phyloP scores from a whole-genome alignment of 805 yeast species.

The Candida easanensis region DNA sequence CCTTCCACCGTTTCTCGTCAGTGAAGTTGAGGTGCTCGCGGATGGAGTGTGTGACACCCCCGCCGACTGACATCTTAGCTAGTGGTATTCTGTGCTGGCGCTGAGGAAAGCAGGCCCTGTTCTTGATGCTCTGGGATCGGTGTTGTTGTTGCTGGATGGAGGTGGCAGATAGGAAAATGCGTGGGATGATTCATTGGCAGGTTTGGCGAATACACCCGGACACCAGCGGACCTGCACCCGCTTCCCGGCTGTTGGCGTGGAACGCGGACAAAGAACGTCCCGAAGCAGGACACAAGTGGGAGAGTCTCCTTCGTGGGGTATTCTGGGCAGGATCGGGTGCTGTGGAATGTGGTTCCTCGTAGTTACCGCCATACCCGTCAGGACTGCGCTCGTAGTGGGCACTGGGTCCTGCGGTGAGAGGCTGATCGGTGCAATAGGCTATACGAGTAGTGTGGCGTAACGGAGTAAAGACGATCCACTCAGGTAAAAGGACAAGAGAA shows the following conservation, averaged over 20 bases:
- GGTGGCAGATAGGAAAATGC: background rate
- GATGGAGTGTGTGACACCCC: slow-evolving; percentile 39
- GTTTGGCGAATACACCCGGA: slow-evolving; percentile 2
- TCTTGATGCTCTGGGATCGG: background rate
- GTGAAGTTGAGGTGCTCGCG: slow-evolving; percentile 61
- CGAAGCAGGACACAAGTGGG: too few relatives aligned
- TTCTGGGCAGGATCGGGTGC: too few relatives aligned
- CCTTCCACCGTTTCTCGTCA: slow-evolving; percentile 85
- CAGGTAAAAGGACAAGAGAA: too few relatives aligned
- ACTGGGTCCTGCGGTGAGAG: too few relatives aligned
- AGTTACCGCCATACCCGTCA: too few relatives aligned
- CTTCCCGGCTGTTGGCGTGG: background rate
- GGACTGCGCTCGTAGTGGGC: too few relatives aligned
- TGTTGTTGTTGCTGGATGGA: slow-evolving; percentile 1
- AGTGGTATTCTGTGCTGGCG: background rate
- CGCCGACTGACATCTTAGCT: slow-evolving; percentile 1
- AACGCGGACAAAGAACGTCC: too few relatives aligned
- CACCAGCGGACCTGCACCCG: slow-evolving; percentile 2
- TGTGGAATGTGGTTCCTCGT: too few relatives aligned
- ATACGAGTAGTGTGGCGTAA: too few relatives aligned
- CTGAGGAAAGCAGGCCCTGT: background rate
- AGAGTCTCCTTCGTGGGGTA: too few relatives aligned
- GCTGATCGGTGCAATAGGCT: too few relatives aligned
- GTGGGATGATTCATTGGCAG: slow-evolving; percentile 7
- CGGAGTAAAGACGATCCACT: too few relatives aligned